Evolutionary conservation across 176 grass and related monocot genomes (phyloP), one percentile per base, ranked within the genome.

Genomic region (Thalia dealbata): DNA sequence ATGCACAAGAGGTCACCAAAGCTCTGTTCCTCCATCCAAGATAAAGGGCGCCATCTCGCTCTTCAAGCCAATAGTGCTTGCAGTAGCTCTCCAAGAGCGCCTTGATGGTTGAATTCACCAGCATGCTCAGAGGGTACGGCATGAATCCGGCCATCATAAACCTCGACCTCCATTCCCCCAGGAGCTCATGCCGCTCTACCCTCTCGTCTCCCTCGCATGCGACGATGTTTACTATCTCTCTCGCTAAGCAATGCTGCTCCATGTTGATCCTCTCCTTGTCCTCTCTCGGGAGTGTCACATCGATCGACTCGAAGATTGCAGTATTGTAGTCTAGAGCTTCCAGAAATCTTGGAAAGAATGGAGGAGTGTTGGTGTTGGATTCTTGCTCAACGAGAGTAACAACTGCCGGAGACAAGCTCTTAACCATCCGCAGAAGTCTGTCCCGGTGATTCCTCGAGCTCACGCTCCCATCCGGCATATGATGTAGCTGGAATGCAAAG

Each of bases 101-200:
- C 59, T 62, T 62, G 59, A 62, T 12, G n/a, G 59, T 62, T 9
- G 59, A 22, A 62, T 62, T 62, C 23, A 62, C 59, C 24, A 62
- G 3, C 10, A 22, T 22, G 14, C 59, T 62, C 24, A 62, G 59
- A 25, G 59, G 11, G 19, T 27, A 62, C 13, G 59, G 59, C 59
- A 22, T 62, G 24, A 62, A 62, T 62, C 59, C 59, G 19, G 59
- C 59, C 59, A 27, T 62, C 59, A 27, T 62, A 25, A 62, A 62
- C 59, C 59, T 24, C 0, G 59, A 62, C 24, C 22, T 62, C 59
- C 59, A 62, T 62, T 62, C 27, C 59, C 59, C 24, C 1, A 62
- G 25, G 3, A 62, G 59, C 59, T 62, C 59, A 62, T 26, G 24
- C 7, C 24, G n/a, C 59, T 62, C 59, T 23, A 62, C 59, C 24